Conservation (phyloP, 2,329 filamentous ascomycete species). For the Lecanicillium sp. region DNA sequence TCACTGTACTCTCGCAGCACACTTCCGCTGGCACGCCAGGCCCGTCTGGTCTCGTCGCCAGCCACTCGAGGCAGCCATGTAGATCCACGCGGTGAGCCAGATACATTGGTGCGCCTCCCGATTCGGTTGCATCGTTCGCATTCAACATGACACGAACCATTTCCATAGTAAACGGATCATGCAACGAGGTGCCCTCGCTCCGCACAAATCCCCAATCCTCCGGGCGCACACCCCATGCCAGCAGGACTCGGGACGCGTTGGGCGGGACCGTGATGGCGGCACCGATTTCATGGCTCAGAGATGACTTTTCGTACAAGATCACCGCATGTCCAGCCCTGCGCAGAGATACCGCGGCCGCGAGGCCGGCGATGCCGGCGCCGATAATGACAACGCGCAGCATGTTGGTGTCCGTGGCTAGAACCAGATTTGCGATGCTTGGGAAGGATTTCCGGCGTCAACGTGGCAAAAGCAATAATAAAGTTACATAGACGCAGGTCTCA, state of each 20-base stretch:
- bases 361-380: conserved; percentile 33
- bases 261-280: conserved; percentile 34
- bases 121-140: conserved; percentile 16
- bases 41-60: conserved; percentile 26
- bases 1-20: conserved; percentile 21
- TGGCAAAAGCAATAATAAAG: too few relatives aligned
- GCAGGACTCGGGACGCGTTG: conserved; percentile 31
- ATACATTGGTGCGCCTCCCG: conserved; percentile 28
- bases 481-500: too few relatives aligned
- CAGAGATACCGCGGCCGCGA: conserved; percentile 21
- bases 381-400: conserved; percentile 26
- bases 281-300: conserved; percentile 31
- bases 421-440: too few relatives aligned
- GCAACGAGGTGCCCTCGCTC: conserved; percentile 13
- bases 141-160: conserved; percentile 6
- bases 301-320: conserved; percentile 19
- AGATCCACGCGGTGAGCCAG: conserved; percentile 36
- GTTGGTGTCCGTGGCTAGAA: too few relatives aligned
- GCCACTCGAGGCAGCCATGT: conserved; percentile 29
- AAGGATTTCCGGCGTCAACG: too few relatives aligned
- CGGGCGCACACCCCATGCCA: conserved; percentile 31
- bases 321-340: conserved; percentile 4
- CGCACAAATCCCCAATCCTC: conserved; percentile 22
- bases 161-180: conserved; percentile 24
- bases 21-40: conserved; percentile 22